Conservation (phyloP, 805 yeast species). For the Pichia deserticola region DNA sequence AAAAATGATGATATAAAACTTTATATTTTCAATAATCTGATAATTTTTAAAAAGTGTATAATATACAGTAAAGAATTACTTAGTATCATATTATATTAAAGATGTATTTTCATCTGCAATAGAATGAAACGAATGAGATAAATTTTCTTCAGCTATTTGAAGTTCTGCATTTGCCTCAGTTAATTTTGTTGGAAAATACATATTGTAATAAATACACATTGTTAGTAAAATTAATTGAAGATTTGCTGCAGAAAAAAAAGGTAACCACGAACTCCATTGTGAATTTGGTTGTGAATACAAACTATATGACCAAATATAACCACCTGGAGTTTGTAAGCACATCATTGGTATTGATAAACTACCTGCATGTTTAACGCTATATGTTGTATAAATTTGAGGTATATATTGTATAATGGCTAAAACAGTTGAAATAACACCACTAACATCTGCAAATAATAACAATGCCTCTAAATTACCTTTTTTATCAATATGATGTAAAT, state of each 20-base stretch:
- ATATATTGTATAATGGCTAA: constrained; percentile 66
- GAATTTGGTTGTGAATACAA: constrained; percentile 66
- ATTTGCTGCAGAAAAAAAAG: constrained; percentile 64
- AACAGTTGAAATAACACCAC: constrained; percentile 60
- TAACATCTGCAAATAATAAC: constrained; percentile 42
- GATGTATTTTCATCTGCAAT: constrained; percentile 4
- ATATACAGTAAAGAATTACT: too few relatives aligned
- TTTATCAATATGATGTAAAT: neutral
- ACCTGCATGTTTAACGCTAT: constrained; percentile 64
- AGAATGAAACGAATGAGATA: neutral
- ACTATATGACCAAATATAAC: constrained; percentile 70
- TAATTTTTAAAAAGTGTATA: too few relatives aligned
- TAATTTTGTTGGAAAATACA: constrained; percentile 14
- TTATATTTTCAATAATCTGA: too few relatives aligned
- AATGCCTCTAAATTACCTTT: constrained; percentile 9
- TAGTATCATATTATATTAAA: neutral
- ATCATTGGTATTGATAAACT: constrained; percentile 73
- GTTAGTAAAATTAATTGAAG: constrained; percentile 55
- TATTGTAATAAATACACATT: constrained; percentile 52
- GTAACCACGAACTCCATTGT: constrained; percentile 82
- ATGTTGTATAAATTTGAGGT: constrained; percentile 75
- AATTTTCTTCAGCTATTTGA: constrained; percentile 11
- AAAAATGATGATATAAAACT: too few relatives aligned
- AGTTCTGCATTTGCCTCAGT: constrained; percentile 19
- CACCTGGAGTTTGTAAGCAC: constrained; percentile 87